phyloP scores from a whole-genome alignment of 352 stramenopile species.

The Globisporangium cystogenes region DNA sequence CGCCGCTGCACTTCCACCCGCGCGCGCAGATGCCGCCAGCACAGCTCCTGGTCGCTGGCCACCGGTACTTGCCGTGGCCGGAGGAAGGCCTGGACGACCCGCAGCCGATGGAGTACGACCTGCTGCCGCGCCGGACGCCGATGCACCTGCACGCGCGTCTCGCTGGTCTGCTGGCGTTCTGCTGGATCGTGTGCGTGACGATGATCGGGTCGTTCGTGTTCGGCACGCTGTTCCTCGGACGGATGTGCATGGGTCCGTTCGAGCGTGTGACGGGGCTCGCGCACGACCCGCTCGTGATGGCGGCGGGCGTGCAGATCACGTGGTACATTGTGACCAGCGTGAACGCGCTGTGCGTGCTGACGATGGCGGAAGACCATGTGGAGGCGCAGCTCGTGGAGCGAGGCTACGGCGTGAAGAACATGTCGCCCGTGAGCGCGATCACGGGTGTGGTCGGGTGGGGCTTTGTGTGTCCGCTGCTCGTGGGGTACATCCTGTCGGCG shows the following conservation, averaged over 20 bases:
- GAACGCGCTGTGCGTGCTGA: constrained; percentile 54
- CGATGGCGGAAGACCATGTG: constrained; percentile 53
- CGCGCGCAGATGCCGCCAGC: constrained; percentile 58
- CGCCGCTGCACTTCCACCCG: constrained; percentile 79
- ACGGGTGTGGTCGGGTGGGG: constrained; percentile 54
- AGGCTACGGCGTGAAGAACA: constrained; percentile 70
- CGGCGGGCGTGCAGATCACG: constrained; percentile 62
- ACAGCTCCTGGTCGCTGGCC: constrained; percentile 62
- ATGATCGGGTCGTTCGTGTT: constrained; percentile 62
- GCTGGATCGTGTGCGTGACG: constrained; percentile 53
- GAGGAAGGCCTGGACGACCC: constrained; percentile 75
- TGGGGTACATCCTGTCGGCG: constrained; percentile 55
- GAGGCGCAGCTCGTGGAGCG: constrained; percentile 44
- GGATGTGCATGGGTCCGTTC: constrained; percentile 61
- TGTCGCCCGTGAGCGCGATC: constrained; percentile 47
- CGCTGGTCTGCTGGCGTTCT: constrained; percentile 40
- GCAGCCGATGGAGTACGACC: constrained; percentile 60
- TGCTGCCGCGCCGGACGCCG: constrained; percentile 49
- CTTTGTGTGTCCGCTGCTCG: constrained; percentile 60
- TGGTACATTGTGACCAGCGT: constrained; percentile 71
- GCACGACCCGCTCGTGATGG: constrained; percentile 74
- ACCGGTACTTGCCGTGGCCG: constrained; percentile 78
- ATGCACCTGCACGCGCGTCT: constrained; percentile 52
- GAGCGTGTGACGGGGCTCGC: constrained; percentile 62
- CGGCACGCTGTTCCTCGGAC: constrained; percentile 59